Evolutionary conservation across 768 basidiomycete genomes (phyloP), one percentile per base, ranked within the genome.

Genomic region (Calvatia gigantea): DNA sequence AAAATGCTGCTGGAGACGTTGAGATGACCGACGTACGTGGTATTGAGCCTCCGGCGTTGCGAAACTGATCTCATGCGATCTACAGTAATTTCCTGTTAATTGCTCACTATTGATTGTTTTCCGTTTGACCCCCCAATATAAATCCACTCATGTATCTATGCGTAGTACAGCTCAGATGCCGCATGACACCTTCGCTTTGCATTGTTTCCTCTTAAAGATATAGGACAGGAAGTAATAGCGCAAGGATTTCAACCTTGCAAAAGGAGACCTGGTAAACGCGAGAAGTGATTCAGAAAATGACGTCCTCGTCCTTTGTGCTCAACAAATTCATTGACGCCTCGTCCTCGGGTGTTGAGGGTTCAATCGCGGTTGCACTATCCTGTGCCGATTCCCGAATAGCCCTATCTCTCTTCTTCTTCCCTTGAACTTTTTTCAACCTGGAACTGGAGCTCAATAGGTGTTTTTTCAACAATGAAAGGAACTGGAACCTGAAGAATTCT

Each of bases 381-480:
- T 74, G 58, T 43, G 59, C 49, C 15, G 61, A 61, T 49, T 61
- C 59, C 28, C 68, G 66, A 39, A 41, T 56, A 9, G 84, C 86
- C 6, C 78, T 86, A 60, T 90, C 85, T 52, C 91, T 79, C 71
- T 96, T 96, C 82, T 96, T 98, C 81, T 96, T 98, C 23, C 91
- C 92, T 69, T 98, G 94, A 1, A 97, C 94, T 69, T 97, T 96
- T 75, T 98, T 98, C 62, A 98, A 73, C 64, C 96, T 93, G 37
- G 47, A 47, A 44, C 38, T 21, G 37, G 7, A 25, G 27, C 35
- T 11, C 7, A 28, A n/a, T n/a, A 46, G 28, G 15, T 56, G 42
- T 41, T 28, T 4, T 38, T 35, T 27, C 4, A 53, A 37, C 11
- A 17, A 45, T 15, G 15, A 29, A 27, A 63, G 14, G 9, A 44